Base-by-base conservation (phyloP, 768 basidiomycete genomes). In the Lactifluus piperatus region DNA sequence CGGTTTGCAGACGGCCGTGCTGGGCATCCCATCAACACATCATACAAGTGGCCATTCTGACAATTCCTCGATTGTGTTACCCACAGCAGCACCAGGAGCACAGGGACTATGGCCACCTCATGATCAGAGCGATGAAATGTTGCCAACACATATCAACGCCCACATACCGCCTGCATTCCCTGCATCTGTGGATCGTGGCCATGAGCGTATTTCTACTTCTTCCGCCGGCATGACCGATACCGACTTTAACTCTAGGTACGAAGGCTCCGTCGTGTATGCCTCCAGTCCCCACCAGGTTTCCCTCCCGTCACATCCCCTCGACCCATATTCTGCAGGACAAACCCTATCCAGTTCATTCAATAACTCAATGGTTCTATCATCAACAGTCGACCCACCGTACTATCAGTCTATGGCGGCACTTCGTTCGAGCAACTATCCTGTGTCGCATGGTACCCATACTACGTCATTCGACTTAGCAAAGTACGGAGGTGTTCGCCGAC, bases 71-170 rank as follows among this genome's bases (percentile, higher is more conserved):
- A 49, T 20, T 51, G 32, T 32, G 22, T 44, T 58, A 3, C 36
- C 54, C 24, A 5, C 62, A 29, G 26, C n/a, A 41, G 37, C 51
- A n/a, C n/a, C 60, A 1, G 46, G 43, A 18, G 5, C 46, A 20
- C 62, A 64, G 36, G 64, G 46, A 18, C 32, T 47, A 34, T 64
- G 62, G 62, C 27, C 57, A 20, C 22, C 62, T 7, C 24, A 52
- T 43, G 62, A 64, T 14, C 57, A 43, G 8, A 37, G 34, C n/a
- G 51, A 54, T 14, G 46, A 63, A 37, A 41, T 36, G 27, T 37
- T 49, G 32, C 32, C 56, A n/a, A 45, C 49, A 8, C 56, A 51
- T 5, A 36, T 27, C 16, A 8, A 44, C 11, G 22, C 50, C n/a
- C 53, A 41, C 26, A 16, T 48, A 22, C 20, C 51, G 6, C 43